Conservation (phyloP, 257 asterid genomes). For the Capsicum baccatum region DNA sequence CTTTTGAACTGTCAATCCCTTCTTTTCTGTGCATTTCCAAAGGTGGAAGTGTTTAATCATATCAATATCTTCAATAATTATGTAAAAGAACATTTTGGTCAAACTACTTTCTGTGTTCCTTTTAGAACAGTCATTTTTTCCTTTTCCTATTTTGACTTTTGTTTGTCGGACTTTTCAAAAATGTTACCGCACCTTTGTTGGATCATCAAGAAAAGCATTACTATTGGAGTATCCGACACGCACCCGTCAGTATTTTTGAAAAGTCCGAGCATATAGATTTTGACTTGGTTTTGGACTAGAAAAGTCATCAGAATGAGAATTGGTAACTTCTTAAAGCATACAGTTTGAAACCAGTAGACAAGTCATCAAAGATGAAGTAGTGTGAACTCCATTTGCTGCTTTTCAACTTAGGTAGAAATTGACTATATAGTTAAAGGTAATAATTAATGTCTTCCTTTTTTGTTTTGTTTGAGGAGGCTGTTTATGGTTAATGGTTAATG, state of each 20-base stretch:
- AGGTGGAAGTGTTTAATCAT: slow-evolving; percentile 6
- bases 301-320: slow-evolving; percentile 8
- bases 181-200: neutral
- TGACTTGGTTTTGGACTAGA: slow-evolving; percentile 21
- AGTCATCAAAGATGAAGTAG: neutral
- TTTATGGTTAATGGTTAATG: slow-evolving; percentile 10
- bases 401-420: neutral
- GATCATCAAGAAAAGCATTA: neutral
- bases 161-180: neutral
- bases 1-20: neutral
- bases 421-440: neutral
- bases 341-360: slow-evolving; percentile 15
- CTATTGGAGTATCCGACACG: neutral
- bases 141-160: neutral
- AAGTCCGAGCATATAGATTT: neutral
- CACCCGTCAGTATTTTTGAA: neutral
- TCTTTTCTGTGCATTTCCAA: neutral
- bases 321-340: neutral
- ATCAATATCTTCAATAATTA: slow-evolving; percentile 3
- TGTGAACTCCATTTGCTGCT: neutral
- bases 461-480: neutral
- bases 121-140: neutral
- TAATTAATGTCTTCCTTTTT: neutral
- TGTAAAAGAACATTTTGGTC: neutral
- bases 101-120: slow-evolving; percentile 6